Evolutionary conservation across 305 asterid genomes (phyloP), one percentile per base, ranked within the genome.

Genomic region (Fraxinus nigra): DNA sequence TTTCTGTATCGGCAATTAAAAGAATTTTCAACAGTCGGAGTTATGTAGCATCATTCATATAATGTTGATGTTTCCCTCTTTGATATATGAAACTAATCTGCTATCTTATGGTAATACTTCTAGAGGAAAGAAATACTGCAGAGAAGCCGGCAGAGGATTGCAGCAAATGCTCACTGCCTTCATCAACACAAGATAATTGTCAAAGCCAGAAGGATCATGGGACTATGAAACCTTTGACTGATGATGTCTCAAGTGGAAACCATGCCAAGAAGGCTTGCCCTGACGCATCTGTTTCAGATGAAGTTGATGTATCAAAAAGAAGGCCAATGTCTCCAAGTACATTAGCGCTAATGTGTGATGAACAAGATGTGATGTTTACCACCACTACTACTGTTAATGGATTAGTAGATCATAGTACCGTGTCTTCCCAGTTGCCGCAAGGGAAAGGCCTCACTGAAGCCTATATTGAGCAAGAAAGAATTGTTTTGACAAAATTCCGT

Each of bases 271-370:
- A 90, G 84, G 61, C 84, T 76, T 83, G 84, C 81, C 37, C 84
- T 14, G 94, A 90, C 59, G 92, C 88, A 67, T 87, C 92, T 80
- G 82, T 87, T 90, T 89, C 90, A 26, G 97, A 89, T 89, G 89
- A 87, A 85, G 89, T 86, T 82, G 98, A 91, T 79, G 81, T 85
- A 78, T 87, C 97, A 48, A 92, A 87, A 88, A 89, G 94, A 88
- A 89, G 94, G 86, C 97, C 98, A 51, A 90, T 91, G 95, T 96
- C 99, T 76, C 99, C 98, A 13, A 94, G 97, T 82, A 96, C 98
- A 22, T 89, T 94, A 87, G 99, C 99, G 74, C 89, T 96, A 81
- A 92, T 96, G 98, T 96, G 99, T 51, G 98, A 96, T 20, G 99
- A 96, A 85, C 90, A 89, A 84, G 98, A 92, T 82, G 81, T 93